Evolutionary conservation across 495 filamentous ascomycete species (phyloP), one percentile per base, ranked within the genome.

Genomic region (Penicillium ucsense): DNA sequence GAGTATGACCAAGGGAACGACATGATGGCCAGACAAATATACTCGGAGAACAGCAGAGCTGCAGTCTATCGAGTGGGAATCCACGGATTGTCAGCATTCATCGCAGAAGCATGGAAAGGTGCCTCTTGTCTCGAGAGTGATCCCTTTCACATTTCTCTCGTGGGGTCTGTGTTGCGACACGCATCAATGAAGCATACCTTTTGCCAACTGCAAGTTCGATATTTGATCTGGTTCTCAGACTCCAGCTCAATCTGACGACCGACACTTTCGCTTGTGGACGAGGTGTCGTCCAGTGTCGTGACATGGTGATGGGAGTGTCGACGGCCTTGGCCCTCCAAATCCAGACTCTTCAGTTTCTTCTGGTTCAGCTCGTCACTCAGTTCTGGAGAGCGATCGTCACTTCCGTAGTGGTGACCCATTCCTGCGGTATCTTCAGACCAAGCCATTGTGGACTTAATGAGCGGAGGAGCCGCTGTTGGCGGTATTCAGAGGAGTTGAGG

Each of bases 1-100:
- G 87, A 87, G 67, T 94, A 94, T 0, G 87, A 90, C 73, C 83
- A 92, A 1, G 88, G 88, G 59, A 94, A 94, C 20, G 85, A 90
- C 88, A 94, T 94, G 57, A 94, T 94, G 35, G 88, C 88, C 72
- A 94, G 64, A 66, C 88, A 94, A 43, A 94, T 94, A 56, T 94
- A 94, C 66, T 94, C 88, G 6, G 85, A 88, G 66, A 94, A 92
- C 43, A 94, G 79, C 51, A 94, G 63, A 8, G 85, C 87, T 4
- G 88, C 86, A 43, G 88, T 94, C 85, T 89, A 54, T 11, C 4
- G 12, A 20, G 20, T 20, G 20, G 20, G 20, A 20, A 20, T 20
- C 20, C 20, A 20, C 20, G 20, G 20, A 20, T 20, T 20, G 20
- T 20, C 20, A 20, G 20, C 20, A 20, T 20, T 20, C 20, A 20